phyloP scores from a whole-genome alignment of 169 alveolate genomes.

The Plasmodium fragile region DNA sequence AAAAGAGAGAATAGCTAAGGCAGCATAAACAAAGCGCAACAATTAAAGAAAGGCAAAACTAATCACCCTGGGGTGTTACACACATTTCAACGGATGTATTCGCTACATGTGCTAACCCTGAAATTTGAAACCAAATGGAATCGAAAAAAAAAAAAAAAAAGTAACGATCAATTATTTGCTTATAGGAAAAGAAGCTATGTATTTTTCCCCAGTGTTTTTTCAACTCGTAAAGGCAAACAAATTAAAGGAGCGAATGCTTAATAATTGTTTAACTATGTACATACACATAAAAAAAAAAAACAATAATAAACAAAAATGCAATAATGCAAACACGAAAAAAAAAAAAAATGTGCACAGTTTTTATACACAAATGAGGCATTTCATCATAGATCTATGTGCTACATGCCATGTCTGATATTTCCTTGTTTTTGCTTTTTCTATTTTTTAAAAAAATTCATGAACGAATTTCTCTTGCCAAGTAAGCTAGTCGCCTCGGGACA shows the following conservation, averaged over 20 bases:
- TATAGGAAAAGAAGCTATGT: background rate
- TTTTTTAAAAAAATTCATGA: slow-evolving; percentile 21
- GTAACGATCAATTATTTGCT: background rate
- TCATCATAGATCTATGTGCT: background rate
- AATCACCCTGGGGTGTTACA: background rate
- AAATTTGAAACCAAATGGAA: background rate
- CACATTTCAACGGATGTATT: background rate
- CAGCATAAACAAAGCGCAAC: background rate
- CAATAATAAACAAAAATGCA: background rate
- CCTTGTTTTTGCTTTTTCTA: background rate
- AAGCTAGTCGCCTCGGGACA: slow-evolving; percentile 82
- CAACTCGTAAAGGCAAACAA: background rate
- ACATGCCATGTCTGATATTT: background rate
- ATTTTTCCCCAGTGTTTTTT: background rate
- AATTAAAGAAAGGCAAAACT: background rate
- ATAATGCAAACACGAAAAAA: background rate
- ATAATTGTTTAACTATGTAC: background rate
- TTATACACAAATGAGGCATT: background rate
- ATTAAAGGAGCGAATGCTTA: background rate
- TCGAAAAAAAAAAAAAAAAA: background rate
- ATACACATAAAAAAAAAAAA: background rate
- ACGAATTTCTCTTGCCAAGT: slow-evolving; percentile 35
- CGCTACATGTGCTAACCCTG: background rate
- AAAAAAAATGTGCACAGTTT: background rate
- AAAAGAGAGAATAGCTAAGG: background rate